Evolutionary conservation across 331 rosid species (phyloP), one percentile per base, ranked within the genome.

Genomic region (Malus hybrid): DNA sequence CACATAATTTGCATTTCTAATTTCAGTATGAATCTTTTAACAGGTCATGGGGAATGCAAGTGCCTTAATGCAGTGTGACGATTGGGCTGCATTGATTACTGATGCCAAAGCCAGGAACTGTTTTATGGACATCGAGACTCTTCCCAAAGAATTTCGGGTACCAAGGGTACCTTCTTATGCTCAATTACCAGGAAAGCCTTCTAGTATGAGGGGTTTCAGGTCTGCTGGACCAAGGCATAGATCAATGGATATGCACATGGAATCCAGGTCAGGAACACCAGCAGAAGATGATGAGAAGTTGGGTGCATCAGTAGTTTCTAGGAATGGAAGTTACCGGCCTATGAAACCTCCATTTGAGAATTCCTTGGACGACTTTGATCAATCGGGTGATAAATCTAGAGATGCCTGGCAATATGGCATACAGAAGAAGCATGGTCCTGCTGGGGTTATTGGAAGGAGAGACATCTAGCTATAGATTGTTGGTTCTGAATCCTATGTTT

Each of bases 11-110:
- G 24, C 71, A 7, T 5, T 56, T 63, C 28, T 68, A 30, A 68
- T 34, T 42, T 19, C 44, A 65, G 36, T 63, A 30, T 57, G 28
- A 69, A 44, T 79, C 53, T 70, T 22, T 81, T 82, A 76, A 75
- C 97, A 95, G 98, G 93, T 92, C 36, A 95, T 90, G 99, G 99
- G 99, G 76, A 95, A 95, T 68, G 99, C 97, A 5, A 86, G 67
- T 82, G 93, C 99, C 42, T 85, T 95, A 80, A 81, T 82, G 77
- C 93, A 92, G 55, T 89, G 96, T 12, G 98, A 95, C 1, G 99
- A 95, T 75, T 95, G 99, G 99, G 97, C 90, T 69, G 90, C 98
- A 1, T 84, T 95, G 84, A 87, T 95, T 68, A 20, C 80, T 32
- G 99, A 92, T 89, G 93, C 96, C 34, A 95, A 85, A 82, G 71